These are phyloP conservation scores for Hygrophorus russula DNA, from an alignment of 768 basidiomycete species.

Conservation along the genomic window DNA sequence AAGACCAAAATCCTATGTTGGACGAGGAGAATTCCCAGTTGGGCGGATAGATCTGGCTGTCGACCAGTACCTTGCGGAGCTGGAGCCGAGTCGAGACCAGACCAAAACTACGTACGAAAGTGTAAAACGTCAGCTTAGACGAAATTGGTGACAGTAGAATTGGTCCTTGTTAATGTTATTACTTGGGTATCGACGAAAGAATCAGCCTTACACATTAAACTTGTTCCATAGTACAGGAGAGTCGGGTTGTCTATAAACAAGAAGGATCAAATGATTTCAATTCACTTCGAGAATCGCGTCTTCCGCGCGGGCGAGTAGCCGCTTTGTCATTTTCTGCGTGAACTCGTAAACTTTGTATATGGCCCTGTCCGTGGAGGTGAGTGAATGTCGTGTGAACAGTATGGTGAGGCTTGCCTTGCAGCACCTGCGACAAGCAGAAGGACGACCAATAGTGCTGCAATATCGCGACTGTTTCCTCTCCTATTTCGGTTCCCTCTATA, in stretches of 20 bases:
- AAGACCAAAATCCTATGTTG: slow-evolving; percentile 55
- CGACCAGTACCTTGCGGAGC: slow-evolving; percentile 62
- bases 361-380: slow-evolving; percentile 34
- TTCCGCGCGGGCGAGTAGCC: slow-evolving; percentile 58
- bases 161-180: neutral
- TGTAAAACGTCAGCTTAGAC: slow-evolving; percentile 59
- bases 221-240: slow-evolving; percentile 1
- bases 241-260: slow-evolving; percentile 2
- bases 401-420: slow-evolving; percentile 31
- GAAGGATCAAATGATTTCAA: slow-evolving; percentile 15
- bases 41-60: slow-evolving; percentile 64
- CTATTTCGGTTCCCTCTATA: slow-evolving; percentile 45
- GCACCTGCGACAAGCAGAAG: slow-evolving; percentile 51
- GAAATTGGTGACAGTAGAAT: slow-evolving; percentile 47
- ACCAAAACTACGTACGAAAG: slow-evolving; percentile 57
- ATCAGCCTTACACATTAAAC: neutral
- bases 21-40: slow-evolving; percentile 63
- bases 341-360: slow-evolving; percentile 58
- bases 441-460: slow-evolving; percentile 56
- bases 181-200: neutral
- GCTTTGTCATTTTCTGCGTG: slow-evolving; percentile 48
- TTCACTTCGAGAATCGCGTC: slow-evolving; percentile 73
- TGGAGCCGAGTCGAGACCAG: slow-evolving; percentile 50
- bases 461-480: slow-evolving; percentile 46
- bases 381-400: slow-evolving; percentile 3